A percentile compares a stretch with the other conserved stretches of the same genome.
These are phyloP conservation scores for Pseudocercospora pini-densiflorae DNA, from an alignment of 2,329 filamentous ascomycete species.

Conservation along the genomic window DNA sequence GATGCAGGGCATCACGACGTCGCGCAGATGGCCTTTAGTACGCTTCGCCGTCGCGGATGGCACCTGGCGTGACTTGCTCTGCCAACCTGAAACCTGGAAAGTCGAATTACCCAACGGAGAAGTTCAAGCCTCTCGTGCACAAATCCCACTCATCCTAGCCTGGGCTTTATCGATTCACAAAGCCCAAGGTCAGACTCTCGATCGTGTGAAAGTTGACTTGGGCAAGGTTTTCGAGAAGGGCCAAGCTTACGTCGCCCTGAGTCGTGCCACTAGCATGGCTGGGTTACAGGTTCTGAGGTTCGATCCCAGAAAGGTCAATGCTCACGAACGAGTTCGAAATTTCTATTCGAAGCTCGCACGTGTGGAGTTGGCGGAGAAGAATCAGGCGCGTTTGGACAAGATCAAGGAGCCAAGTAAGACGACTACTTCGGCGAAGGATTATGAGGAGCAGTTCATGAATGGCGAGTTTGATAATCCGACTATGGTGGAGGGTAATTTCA, in stretches of 20 bases:
- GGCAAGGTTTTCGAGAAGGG: conserved; percentile 95
- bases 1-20: conserved; percentile 54
- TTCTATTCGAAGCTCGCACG: conserved; percentile 86
- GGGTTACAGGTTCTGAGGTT: conserved; percentile 90
- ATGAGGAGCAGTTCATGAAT: conserved; percentile 39
- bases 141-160: conserved; percentile 83
- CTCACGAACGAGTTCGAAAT: conserved; percentile 80
- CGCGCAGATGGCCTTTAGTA: conserved; percentile 77
- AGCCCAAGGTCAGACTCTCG: conserved; percentile 91
- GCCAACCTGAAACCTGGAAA: conserved; percentile 91
- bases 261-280: conserved; percentile 84
- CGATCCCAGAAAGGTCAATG: conserved; percentile 89
- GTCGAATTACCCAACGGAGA: conserved; percentile 96
- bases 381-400: conserved; percentile 40
- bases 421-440: conserved; percentile 34
- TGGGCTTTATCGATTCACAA: conserved; percentile 99
- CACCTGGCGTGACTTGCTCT: conserved; percentile 74
- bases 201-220: conserved; percentile 92
- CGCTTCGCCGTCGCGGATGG: conserved; percentile 82
- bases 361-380: conserved; percentile 58
- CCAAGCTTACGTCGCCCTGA: conserved; percentile 95
- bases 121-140: conserved; percentile 80
- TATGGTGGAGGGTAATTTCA: conserved; percentile 31
- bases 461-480: conserved; percentile 33
- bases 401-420: conserved; percentile 33